These are phyloP conservation scores for Silene latifolia DNA, from an alignment of 148 eudicot species.

Conservation along the genomic window DNA sequence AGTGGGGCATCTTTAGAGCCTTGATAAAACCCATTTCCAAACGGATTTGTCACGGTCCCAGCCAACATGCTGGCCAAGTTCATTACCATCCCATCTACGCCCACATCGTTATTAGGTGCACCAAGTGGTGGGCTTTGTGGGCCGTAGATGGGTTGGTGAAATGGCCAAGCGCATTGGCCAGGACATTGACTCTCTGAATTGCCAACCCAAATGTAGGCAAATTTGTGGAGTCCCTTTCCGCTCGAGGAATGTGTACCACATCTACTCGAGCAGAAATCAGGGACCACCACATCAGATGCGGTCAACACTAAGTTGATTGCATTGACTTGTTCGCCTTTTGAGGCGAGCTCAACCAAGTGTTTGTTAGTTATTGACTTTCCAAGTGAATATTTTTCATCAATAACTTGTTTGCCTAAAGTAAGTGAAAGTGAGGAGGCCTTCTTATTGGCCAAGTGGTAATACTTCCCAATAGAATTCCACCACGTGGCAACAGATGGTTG, in stretches of 20 bases:
- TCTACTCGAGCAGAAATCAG: conserved; percentile 40
- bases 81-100: conserved; percentile 54
- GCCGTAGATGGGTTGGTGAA: conserved; percentile 64
- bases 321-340: conserved; percentile 33
- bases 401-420: conserved; percentile 30
- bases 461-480: conserved; percentile 53
- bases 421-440: conserved; percentile 25
- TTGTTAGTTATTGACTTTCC: conserved; percentile 43
- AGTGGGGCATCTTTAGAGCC: conserved; percentile 45
- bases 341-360: conserved; percentile 39
- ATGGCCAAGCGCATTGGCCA: conserved; percentile 54
- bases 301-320: conserved; percentile 51
- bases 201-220: conserved; percentile 55
- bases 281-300: conserved; percentile 43
- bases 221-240: conserved; percentile 9
- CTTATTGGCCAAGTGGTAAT: conserved; percentile 30
- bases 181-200: conserved; percentile 49
- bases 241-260: conserved; percentile 39
- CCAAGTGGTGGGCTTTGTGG: conserved; percentile 49
- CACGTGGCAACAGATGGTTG: conserved; percentile 36
- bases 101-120: conserved; percentile 51
- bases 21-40: conserved; percentile 50
- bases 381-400: conserved; percentile 31
- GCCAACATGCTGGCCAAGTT: conserved; percentile 43
- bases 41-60: conserved; percentile 53